Base-by-base conservation (phyloP, 495 filamentous ascomycete species). In the Baudoinia panamericana region DNA sequence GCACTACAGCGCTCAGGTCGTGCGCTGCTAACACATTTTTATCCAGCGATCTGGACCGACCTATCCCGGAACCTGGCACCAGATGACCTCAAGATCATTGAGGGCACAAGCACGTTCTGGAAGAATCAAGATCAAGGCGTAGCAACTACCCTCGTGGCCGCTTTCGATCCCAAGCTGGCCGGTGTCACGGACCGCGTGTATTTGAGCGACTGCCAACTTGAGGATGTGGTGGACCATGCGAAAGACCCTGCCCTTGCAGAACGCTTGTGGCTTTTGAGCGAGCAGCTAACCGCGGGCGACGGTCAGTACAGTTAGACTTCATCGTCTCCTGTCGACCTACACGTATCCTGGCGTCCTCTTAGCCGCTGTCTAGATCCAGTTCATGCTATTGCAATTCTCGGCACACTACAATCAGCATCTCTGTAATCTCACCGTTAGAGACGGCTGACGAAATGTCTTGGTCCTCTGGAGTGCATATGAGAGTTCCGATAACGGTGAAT, bases 221-320 rank as follows among this genome's bases (percentile, higher is more conserved):
- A 28, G 8, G 45, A 43, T 23, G 51, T 49, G 17, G 25, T 32
- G 5, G n/a, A 13, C 12, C 55, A 63, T 6, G 29, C 43, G 30
- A 62, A 58, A 41, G 56, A 29, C 18, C 55, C 55, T 4, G 56
- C 57, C n/a, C 24, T 43, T 30, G 72, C 68, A 4, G 71, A 69
- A 35, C 65, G 50, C 49, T 52, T 73, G 11, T 70, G 68, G 69
- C 48, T 51, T 13, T 12, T 66, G 12, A 66, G 64, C 17, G 69
- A 75, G 54, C 56, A 64, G 42, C 32, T 73, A 41, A 65, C 70
- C 26, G 34, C 16, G n/a, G n/a, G n/a, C n/a, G n/a, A n/a, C n/a
- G n/a, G n/a, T n/a, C n/a, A n/a, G n/a, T n/a, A n/a, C n/a, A n/a
- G n/a, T n/a, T n/a, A n/a, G n/a, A n/a, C n/a, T n/a, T n/a, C n/a